Evolutionary conservation across 2,329 filamentous ascomycete species (phyloP).

Genomic region (Paraphaeosphaeria sporulosa): DNA sequence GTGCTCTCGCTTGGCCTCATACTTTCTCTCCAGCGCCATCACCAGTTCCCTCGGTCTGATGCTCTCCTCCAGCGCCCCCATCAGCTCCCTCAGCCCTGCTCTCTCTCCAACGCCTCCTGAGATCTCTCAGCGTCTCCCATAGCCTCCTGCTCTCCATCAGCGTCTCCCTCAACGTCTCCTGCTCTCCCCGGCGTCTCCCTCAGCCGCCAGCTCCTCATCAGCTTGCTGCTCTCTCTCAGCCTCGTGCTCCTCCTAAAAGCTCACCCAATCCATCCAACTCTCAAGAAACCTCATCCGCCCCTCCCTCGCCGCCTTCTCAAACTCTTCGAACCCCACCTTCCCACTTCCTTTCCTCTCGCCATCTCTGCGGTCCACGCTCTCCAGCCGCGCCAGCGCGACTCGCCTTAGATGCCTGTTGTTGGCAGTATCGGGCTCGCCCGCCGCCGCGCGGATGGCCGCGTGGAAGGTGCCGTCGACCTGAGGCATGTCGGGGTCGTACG

Average conservation of each 20-base stretch:
- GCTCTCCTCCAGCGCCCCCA: too few relatives aligned
- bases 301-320: constrained; percentile 74
- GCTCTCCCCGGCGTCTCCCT: too few relatives aligned
- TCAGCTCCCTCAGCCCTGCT: too few relatives aligned
- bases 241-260: constrained; percentile 46
- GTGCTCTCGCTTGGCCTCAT: too few relatives aligned
- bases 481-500: background rate
- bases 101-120: too few relatives aligned
- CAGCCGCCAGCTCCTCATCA: background rate
- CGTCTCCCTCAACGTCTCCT: background rate
- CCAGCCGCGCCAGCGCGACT: constrained; percentile 57
- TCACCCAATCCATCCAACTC: constrained; percentile 85
- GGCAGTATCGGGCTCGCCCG: constrained; percentile 23
- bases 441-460: constrained; percentile 19
- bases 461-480: background rate
- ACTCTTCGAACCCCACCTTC: constrained; percentile 78
- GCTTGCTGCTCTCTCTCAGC: background rate
- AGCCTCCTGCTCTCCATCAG: too few relatives aligned
- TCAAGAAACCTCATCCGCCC: constrained; percentile 77
- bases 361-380: constrained; percentile 73
- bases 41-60: too few relatives aligned
- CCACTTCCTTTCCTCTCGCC: constrained; percentile 78
- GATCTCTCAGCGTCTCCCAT: too few relatives aligned
- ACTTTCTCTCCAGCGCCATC: too few relatives aligned
- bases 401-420: constrained; percentile 29